A percentile compares a stretch with the other conserved stretches of the same genome.
Evolutionary conservation across 176 grass and related monocot genomes (phyloP).

Genomic region (Carex scoparia): DNA sequence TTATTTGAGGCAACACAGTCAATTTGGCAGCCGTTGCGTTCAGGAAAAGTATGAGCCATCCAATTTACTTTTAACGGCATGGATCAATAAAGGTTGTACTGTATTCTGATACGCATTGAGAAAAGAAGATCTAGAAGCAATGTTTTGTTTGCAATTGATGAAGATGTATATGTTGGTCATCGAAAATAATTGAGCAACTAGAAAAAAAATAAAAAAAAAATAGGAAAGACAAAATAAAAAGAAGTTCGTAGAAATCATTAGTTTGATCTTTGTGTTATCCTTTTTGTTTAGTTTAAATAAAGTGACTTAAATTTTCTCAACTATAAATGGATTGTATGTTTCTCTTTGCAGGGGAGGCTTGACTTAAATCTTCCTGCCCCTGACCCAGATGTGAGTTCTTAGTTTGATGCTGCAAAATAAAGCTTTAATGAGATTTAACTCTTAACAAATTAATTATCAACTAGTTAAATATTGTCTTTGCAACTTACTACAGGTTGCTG

Average conservation of each 20-base stretch:
- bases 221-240: not conserved
- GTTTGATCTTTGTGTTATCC: not conserved
- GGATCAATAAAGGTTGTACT: not conserved
- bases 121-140: not conserved
- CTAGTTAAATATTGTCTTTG: not conserved
- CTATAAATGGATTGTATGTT: not conserved
- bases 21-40: not conserved
- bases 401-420: constrained; percentile 9
- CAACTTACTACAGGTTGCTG: constrained; percentile 50
- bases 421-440: not conserved
- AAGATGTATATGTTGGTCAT: not conserved
- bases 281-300: not conserved
- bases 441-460: not conserved
- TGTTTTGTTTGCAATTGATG: not conserved
- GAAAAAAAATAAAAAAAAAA: not conserved
- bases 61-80: not conserved
- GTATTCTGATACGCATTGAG: not conserved
- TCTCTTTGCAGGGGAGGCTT: constrained; percentile 47
- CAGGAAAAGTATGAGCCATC: not conserved
- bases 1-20: not conserved
- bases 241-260: not conserved
- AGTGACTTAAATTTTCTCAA: not conserved
- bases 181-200: not conserved
- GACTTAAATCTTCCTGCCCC: constrained; percentile 61
- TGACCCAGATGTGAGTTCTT: constrained; percentile 75